A percentile compares a stretch with the other conserved stretches of the same genome.
phyloP scores from a whole-genome alignment of 495 filamentous ascomycete species.

The Hypoxylon subgilvum region DNA sequence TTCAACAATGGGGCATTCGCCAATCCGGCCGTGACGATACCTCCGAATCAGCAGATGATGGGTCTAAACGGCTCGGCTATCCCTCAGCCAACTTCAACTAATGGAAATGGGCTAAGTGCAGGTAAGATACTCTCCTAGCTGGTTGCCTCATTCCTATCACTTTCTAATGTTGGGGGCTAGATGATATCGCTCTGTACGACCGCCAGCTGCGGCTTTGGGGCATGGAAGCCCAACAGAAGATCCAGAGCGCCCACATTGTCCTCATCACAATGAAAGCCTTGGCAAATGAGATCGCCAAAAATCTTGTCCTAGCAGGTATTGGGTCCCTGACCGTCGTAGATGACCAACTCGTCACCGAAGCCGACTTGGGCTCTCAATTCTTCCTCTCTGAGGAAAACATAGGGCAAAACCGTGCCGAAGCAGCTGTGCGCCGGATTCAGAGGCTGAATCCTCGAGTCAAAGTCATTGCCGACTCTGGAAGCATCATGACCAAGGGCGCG shows the following conservation, averaged over 20 bases:
- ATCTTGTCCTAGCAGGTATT: slow-evolving; percentile 94
- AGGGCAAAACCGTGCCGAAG: slow-evolving; percentile 84
- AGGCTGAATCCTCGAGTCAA: slow-evolving; percentile 90
- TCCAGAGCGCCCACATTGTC: slow-evolving; percentile 89
- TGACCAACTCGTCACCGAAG: slow-evolving; percentile 73
- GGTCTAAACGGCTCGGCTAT: slow-evolving; percentile 1
- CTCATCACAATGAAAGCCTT: slow-evolving; percentile 86
- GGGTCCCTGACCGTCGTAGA: slow-evolving; percentile 90
- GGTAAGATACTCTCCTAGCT: slow-evolving; percentile 12
- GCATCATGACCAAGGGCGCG: slow-evolving; percentile 67
- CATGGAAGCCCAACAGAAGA: slow-evolving; percentile 86
- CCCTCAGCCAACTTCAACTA: slow-evolving; percentile 10
- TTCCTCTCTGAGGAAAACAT: slow-evolving; percentile 74
- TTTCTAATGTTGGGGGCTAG: slow-evolving; percentile 52
- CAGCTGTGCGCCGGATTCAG: slow-evolving; percentile 76
- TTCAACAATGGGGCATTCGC: slow-evolving; percentile 23
- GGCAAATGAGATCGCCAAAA: slow-evolving; percentile 96
- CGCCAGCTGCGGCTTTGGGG: slow-evolving; percentile 99
- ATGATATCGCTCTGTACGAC: slow-evolving; percentile 97
- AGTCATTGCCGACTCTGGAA: slow-evolving; percentile 69
- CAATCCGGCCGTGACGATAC: slow-evolving; percentile 23
- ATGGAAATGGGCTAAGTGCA: slow-evolving; percentile 28
- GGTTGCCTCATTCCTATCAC: not conserved
- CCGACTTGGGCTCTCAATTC: slow-evolving; percentile 88
- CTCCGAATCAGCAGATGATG: slow-evolving; percentile 18